Evolutionary conservation across 805 yeast genomes (phyloP).

Genomic region (Yamadazyma endophytica): DNA sequence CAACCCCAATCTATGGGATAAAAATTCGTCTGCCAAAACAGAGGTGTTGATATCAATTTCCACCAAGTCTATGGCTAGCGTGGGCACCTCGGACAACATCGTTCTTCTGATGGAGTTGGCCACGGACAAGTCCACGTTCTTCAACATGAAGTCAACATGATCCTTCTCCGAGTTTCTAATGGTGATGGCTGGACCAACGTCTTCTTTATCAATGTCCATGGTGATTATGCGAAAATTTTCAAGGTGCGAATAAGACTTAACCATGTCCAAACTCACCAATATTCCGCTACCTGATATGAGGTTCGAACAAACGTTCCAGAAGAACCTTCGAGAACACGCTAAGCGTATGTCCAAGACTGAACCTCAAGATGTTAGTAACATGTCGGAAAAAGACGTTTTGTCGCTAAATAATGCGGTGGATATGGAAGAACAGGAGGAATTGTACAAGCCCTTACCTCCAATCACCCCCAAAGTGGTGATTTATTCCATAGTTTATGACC

Average conservation of each 20-base stretch:
- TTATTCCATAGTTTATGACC: conserved; percentile 49
- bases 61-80: conserved; percentile 92
- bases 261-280: conserved; percentile 3
- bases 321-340: conserved; percentile 27
- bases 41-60: conserved; percentile 91
- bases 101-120: conserved; percentile 91
- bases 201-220: conserved; percentile 22
- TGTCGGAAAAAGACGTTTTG: conserved; percentile 17
- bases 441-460: conserved; percentile 24
- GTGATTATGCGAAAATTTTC: conserved; percentile 6
- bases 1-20: conserved; percentile 90
- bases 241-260: conserved; percentile 1
- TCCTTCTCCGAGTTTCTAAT: conserved; percentile 84
- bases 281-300: conserved; percentile 56
- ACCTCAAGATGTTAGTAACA: conserved; percentile 8
- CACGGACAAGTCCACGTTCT: conserved; percentile 82
- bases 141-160: conserved; percentile 83
- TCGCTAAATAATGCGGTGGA: conserved; percentile 15
- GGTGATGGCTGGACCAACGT: conserved; percentile 72
- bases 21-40: conserved; percentile 94
- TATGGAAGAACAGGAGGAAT: conserved; percentile 10
- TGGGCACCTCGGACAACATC: conserved; percentile 95
- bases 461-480: conserved; percentile 43
- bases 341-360: conserved; percentile 3
- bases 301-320: conserved; percentile 58